Base-by-base conservation (phyloP, 108 stramenopile species). In the Cylindrotheca fusiformis region DNA sequence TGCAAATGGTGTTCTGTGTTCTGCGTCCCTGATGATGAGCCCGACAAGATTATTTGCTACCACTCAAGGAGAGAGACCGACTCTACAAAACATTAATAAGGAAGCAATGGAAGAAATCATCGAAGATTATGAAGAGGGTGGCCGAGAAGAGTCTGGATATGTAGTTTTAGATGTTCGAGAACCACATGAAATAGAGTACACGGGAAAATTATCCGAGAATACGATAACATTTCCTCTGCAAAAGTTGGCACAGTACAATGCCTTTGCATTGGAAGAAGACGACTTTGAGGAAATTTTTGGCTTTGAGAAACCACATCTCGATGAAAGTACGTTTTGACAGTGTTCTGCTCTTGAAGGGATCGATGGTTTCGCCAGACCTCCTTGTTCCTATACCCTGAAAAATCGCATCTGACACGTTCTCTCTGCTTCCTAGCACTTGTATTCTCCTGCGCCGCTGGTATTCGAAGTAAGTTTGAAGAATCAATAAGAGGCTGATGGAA, bases 121-220 rank as follows among this genome's bases (percentile, higher is more conserved):
- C 8, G 77, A 87, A 52, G 84, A 87, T 19, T 80, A 81, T 50
- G 77, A 72, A 58, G 69, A 72, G 25, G 71, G 63, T 23, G 80
- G 85, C 4, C 69, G 85, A 17, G 81, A 90, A 54, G 86, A 80
- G 20, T 78, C 80, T 27, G 79, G 77, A 21, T 91, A 85, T 27
- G 69, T 85, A 27, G 68, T 91, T 12, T 78, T 91, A 48, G 86
- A 90, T 71, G 88, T 90, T 19, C 82, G 88, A 30, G 70, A 71
- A 46, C 18, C 25, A 10, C 31, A 60, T 22, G 88, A 89, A 66
- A 68, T 90, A 53, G 70, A 55, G 4, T 65, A 48, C 32, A 87
- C 86, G 2, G 90, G 90, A 32, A 86, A 86, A 68, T 50, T 91
- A 45, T 41, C 74, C 45, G 72, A 74, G 24, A 72, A 72, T 57